Evolutionary conservation across 2,329 filamentous ascomycete species (phyloP).

Genomic region (Xylaria sp.): DNA sequence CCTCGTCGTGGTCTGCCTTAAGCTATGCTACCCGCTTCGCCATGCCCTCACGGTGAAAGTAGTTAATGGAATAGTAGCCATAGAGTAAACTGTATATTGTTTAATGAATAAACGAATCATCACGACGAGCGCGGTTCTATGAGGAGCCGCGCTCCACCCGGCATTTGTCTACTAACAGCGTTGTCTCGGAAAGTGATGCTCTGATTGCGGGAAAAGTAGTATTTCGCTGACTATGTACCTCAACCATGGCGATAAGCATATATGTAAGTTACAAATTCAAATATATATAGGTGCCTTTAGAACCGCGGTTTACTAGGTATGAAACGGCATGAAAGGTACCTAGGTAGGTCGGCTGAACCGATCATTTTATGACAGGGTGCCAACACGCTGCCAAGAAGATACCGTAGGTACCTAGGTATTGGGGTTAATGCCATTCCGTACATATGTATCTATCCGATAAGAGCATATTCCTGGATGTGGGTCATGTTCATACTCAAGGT

Average conservation of each 20-base stretch:
- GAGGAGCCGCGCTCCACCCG: neutral
- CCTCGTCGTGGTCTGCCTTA: neutral
- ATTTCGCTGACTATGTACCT: neutral
- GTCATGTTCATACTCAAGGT: neutral
- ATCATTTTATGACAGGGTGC: too few species aligned
- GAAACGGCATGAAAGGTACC: too few species aligned
- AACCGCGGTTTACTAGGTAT: neutral
- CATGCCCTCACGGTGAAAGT: neutral
- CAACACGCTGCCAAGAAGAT: too few species aligned
- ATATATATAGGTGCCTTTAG: neutral
- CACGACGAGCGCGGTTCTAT: neutral
- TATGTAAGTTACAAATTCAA: neutral
- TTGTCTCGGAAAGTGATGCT: neutral
- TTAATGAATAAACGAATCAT: conserved; percentile 7
- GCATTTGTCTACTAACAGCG: neutral
- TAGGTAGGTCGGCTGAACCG: too few species aligned
- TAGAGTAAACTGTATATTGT: conserved; percentile 20
- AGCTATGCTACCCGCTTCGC: conserved; percentile 1
- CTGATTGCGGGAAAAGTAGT: neutral
- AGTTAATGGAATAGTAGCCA: neutral
- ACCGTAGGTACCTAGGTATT: too few species aligned
- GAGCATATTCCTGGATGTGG: too few species aligned
- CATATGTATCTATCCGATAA: too few species aligned
- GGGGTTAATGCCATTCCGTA: too few species aligned
- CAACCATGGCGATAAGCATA: neutral